Evolutionary conservation across 169 alveolate genomes (phyloP), one percentile per base, ranked within the genome.

Genomic region (Neospora caninum): DNA sequence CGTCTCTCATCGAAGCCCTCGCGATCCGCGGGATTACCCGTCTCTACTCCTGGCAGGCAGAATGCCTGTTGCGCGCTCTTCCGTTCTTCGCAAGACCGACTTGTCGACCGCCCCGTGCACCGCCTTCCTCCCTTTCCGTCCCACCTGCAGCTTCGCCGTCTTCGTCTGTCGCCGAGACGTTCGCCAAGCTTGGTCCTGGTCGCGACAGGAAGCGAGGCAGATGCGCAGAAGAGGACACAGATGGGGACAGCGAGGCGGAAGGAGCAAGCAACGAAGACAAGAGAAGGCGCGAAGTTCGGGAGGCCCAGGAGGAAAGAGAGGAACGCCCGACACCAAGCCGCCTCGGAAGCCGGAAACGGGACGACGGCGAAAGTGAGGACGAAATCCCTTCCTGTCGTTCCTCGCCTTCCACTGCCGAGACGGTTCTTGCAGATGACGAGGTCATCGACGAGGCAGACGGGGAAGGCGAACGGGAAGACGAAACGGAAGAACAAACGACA

Each of bases 21-120:
- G 80, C 93, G n/a, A 34, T 69, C 39, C 93, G 73, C n/a, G 93
- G 93, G 69, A 91, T 93, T 58, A 43, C 43, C 10, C 31, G 64
- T n/a, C 93, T 93, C 34, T 93, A 93, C 80, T 92, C 93, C 41
- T 93, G 95, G 95, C 95, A 93, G 78, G 95, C 95, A 31, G 73
- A 53, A 20, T 93, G 95, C 20, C 93, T 93, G 73, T 93, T 36
- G 70, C 88, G 88, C 29, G 95, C 93, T 34, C 67, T 88, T 39
- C 95, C 95, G 38, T 53, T 4, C 89, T 31, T 73, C n/a, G 45
- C 25, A 27, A 10, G 45, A 34, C 42, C 43, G 13, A 13, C 4
- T 13, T 4, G 22, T n/a, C 84, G 22, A 6, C 18, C 84, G 9
- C 13, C 39, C 42, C 16, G 18, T n/a, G 42, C 84, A 2, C 27